A percentile compares a stretch with the other conserved stretches of the same genome.
Evolutionary conservation across 2,329 filamentous ascomycete species (phyloP).

Genomic region (Thielaviopsis populi): DNA sequence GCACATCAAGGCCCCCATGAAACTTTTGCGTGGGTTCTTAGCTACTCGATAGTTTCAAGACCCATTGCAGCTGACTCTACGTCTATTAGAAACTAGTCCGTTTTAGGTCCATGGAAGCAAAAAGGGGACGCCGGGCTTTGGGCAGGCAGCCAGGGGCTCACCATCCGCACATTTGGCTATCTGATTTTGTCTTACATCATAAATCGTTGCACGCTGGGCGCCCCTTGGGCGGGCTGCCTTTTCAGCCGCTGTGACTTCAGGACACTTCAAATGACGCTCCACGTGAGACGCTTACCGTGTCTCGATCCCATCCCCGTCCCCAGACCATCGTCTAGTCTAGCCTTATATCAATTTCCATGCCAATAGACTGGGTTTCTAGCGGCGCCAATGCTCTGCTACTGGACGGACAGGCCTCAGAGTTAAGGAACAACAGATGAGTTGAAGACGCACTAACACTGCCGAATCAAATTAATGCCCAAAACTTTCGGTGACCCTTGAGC

Average conservation of each 20-base stretch:
- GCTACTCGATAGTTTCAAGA: background rate
- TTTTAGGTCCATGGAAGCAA: background rate
- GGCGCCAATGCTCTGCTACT: background rate
- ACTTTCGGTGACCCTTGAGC: background rate
- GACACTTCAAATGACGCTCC: background rate
- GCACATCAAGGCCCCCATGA: background rate
- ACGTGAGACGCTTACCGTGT: background rate
- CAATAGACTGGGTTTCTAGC: background rate
- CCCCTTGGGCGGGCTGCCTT: background rate
- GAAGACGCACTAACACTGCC: background rate
- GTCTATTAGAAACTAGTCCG: background rate
- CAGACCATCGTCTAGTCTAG: background rate
- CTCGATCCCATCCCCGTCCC: background rate
- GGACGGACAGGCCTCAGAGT: background rate
- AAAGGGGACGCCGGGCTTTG: background rate
- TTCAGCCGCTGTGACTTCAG: background rate
- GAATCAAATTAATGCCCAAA: background rate
- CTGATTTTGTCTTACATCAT: background rate
- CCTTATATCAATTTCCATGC: background rate
- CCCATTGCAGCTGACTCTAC: background rate
- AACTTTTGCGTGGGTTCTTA: background rate
- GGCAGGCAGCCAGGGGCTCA: background rate
- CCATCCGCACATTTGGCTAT: background rate
- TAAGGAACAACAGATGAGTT: too few relatives aligned
- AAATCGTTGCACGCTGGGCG: background rate